Evolutionary conservation across 106 monocot species (phyloP).

Genomic region (Iris macrosiphon): DNA sequence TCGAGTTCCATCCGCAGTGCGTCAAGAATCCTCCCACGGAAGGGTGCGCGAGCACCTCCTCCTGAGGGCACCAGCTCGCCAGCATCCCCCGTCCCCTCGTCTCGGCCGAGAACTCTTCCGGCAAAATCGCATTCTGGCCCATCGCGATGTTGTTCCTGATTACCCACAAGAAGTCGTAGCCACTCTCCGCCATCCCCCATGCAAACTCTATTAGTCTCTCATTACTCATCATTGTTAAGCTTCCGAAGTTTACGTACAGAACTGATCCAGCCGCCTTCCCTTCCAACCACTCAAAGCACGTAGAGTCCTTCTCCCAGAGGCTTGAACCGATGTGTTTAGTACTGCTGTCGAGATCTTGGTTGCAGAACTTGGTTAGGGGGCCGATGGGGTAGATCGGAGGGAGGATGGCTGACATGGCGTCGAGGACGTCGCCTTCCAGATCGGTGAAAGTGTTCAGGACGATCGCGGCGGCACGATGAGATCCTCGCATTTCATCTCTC

Average conservation of each 20-base stretch:
- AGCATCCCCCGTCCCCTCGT: slow-evolving; percentile 16
- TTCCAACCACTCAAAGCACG: slow-evolving; percentile 36
- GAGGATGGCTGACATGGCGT: slow-evolving; percentile 17
- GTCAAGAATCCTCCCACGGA: slow-evolving; percentile 40
- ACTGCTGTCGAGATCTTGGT: slow-evolving; percentile 5
- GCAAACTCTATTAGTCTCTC: slow-evolving; percentile 44
- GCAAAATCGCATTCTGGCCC: slow-evolving; percentile 26
- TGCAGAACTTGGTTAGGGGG: slow-evolving; percentile 17
- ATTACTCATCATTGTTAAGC: slow-evolving; percentile 33
- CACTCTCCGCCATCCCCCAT: slow-evolving; percentile 39
- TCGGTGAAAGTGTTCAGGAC: slow-evolving; percentile 57
- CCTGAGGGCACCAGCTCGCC: slow-evolving; percentile 48
- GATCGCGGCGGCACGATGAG: slow-evolving; percentile 19
- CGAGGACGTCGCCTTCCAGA: slow-evolving; percentile 27
- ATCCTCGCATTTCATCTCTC: not conserved
- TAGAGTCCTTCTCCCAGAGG: slow-evolving; percentile 39
- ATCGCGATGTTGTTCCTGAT: slow-evolving; percentile 29
- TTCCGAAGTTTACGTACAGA: slow-evolving; percentile 45
- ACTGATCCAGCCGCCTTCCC: slow-evolving; percentile 13
- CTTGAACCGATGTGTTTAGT: not conserved
- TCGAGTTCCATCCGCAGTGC: slow-evolving; percentile 70
- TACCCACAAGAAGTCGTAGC: slow-evolving; percentile 33
- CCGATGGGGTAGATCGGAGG: slow-evolving; percentile 40
- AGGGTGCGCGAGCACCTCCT: slow-evolving; percentile 28
- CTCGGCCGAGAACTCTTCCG: slow-evolving; percentile 22